Evolutionary conservation across 352 stramenopile genomes (phyloP), one percentile per base, ranked within the genome.

Genomic region (Phytopythium sindhum): DNA sequence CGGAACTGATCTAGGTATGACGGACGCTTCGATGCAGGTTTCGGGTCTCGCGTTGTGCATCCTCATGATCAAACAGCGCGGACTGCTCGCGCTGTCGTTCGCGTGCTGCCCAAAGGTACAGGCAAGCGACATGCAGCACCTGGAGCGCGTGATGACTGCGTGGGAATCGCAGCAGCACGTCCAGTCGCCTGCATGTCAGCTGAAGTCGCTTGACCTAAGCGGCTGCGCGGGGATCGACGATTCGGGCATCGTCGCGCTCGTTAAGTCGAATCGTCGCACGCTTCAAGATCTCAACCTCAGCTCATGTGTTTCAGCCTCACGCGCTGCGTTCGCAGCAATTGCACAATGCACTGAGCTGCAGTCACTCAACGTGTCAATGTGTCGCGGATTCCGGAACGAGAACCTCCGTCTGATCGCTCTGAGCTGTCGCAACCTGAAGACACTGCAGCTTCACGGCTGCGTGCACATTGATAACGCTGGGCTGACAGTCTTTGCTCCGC

Each of bases 321-420:
- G 80, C 28, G 61, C 57, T 7, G 76, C 80, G 4, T 97, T 96
- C 51, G 55, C 74, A 29, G 78, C 75, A 2, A 82, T 97, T 62
- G 66, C 81, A 0, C 65, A 64, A 24, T 89, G 79, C 59, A n/a
- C 44, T 1, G 61, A 70, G 19, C 71, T 97, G 4, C 68, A 67
- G 28, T 70, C 75, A 1, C 78, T 98, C 17, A 79, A 90, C 58
- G 58, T 97, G 28, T 84, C 72, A 39, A 83, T 96, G 67, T 97
- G 89, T 67, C 76, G 80, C 29, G 76, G 69, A 14, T 59, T 97
- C 17, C 70, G 74, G 9, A 87, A 95, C 57, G 41, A 51, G 12
- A 74, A 89, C 58, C 53, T 97, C 0, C 61, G 39, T 14, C 60
- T 52, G 9, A 86, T 97, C 58, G 55, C 73, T 0, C 26, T 62